Evolutionary conservation across 495 filamentous ascomycete genomes (phyloP), one percentile per base, ranked within the genome.

Genomic region (Clavariopsis aquatica): DNA sequence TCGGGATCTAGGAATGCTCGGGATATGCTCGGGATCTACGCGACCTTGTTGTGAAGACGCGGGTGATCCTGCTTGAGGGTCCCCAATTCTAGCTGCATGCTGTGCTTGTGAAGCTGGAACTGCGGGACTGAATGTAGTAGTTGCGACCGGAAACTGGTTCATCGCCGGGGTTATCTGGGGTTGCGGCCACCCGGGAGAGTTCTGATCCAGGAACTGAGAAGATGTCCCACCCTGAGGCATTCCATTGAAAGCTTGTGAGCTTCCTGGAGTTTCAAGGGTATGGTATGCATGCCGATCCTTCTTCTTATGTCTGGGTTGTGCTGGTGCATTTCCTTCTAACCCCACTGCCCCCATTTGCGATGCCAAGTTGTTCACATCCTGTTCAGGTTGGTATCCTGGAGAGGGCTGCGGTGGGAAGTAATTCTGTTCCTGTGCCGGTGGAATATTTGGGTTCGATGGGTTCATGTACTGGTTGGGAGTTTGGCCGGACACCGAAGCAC

Each of bases 281-380:
- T 99, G 94, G 76, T 95, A 90, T 56, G 91, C 94, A 78, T 96
- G 93, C 34, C 93, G 81, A 69, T 96, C 87, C 82, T 96, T 96
- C 84, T 98, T 98, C 79, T 89, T 92, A 64, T 83, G 71, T 34
- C 81, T 82, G 51, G 73, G 73, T 41, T 76, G 74, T 41, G 77
- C 81, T 57, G 82, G 81, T 54, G 79, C 78, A 60, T 91, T 89
- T 22, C 59, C 64, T 62, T 85, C 86, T 69, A 98, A 80, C 15
- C 82, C 86, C 81, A 95, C 83, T 13, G 85, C 84, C 36, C 89
- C 87, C 92, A 98, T 93, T 75, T 97, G 92, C n/a, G 87, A 84
- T 31, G 89, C 80, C 66, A 98, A 74, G 24, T 85, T 87, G 27
- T 80, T 85, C 75, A 83, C 78, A 38, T 74, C 68, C 8, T 78